A percentile compares a stretch with the other conserved stretches of the same genome.
phyloP scores from a whole-genome alignment of 768 basidiomycete species.

The Suillus alpinus region DNA sequence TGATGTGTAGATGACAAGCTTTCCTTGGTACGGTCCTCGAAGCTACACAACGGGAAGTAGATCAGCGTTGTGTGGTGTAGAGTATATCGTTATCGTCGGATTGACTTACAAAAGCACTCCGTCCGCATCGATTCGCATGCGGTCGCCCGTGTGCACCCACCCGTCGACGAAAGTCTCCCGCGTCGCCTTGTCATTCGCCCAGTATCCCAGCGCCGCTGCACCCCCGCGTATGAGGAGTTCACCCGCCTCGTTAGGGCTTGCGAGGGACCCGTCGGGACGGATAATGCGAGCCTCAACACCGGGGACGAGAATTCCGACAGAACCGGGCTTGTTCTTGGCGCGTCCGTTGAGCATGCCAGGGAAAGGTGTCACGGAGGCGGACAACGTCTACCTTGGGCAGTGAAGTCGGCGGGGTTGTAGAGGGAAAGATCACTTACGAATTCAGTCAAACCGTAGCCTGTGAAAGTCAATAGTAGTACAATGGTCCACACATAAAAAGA shows the following conservation, averaged over 20 bases:
- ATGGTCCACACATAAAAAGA: background rate
- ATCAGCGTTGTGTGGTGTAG: background rate
- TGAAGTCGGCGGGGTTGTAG: background rate
- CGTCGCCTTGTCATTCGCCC: constrained; percentile 61
- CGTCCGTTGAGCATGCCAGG: constrained; percentile 41
- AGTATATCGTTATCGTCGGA: background rate
- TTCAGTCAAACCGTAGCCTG: constrained; percentile 67
- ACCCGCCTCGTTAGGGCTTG: constrained; percentile 50
- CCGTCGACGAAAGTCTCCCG: constrained; percentile 59
- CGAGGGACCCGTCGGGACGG: constrained; percentile 51
- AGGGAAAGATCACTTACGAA: constrained; percentile 33
- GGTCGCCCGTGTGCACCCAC: constrained; percentile 76
- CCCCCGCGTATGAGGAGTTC: constrained; percentile 54
- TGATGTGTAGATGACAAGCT: constrained; percentile 11
- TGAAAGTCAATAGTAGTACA: background rate
- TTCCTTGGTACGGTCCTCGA: constrained; percentile 73
- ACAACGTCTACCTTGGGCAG: background rate
- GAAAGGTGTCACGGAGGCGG: constrained; percentile 36
- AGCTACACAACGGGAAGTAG: constrained; percentile 40
- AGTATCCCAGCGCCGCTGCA: constrained; percentile 60
- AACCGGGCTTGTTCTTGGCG: constrained; percentile 33
- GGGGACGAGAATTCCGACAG: constrained; percentile 52
- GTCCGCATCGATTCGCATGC: constrained; percentile 56
- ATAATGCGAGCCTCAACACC: constrained; percentile 56
- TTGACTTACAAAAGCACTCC: constrained; percentile 64